These are phyloP conservation scores for Daldinia vernicosa DNA, from an alignment of 495 filamentous ascomycete genomes.

Conservation along the genomic window DNA sequence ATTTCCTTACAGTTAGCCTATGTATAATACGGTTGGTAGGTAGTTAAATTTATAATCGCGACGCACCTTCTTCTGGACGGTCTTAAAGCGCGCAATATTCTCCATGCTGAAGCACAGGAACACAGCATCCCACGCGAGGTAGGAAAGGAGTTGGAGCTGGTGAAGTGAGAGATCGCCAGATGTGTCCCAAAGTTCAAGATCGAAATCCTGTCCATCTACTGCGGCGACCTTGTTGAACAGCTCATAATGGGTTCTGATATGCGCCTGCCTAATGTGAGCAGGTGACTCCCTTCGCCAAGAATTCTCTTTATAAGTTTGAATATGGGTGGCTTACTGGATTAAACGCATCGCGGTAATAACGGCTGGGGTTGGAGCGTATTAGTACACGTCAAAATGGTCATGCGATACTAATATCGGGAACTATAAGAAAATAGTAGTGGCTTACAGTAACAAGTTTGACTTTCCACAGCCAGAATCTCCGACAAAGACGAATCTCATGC, in stretches of 20 bases:
- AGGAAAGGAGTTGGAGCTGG: slow-evolving; percentile 39
- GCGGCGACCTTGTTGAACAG: slow-evolving; percentile 31
- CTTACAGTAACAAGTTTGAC: slow-evolving; percentile 41
- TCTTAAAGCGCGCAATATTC: slow-evolving; percentile 9
- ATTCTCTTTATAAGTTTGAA: neutral
- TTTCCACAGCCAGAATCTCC: slow-evolving; percentile 44
- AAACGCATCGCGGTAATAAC: slow-evolving; percentile 38
- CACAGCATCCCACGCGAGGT: slow-evolving; percentile 45
- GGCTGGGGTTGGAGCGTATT: slow-evolving; percentile 18
- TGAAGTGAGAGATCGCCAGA: slow-evolving; percentile 36
- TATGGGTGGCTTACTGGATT: slow-evolving; percentile 14
- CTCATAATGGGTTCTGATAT: slow-evolving; percentile 36
- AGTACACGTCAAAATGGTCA: neutral
- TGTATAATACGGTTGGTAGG: neutral
- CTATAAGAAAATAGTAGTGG: neutral
- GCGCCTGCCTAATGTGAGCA: slow-evolving; percentile 12
- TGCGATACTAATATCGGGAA: neutral
- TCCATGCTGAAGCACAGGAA: slow-evolving; percentile 47
- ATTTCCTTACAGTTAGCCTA: slow-evolving; percentile 12
- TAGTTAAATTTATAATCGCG: neutral
- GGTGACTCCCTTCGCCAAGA: neutral
- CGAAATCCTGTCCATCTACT: slow-evolving; percentile 31
- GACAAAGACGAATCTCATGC: slow-evolving; percentile 45
- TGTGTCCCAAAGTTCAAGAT: slow-evolving; percentile 48
- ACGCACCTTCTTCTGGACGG: slow-evolving; percentile 35